Evolutionary conservation across 768 basidiomycete genomes (phyloP), one percentile per base, ranked within the genome.

Genomic region (Dictyophora rubrovolvata): DNA sequence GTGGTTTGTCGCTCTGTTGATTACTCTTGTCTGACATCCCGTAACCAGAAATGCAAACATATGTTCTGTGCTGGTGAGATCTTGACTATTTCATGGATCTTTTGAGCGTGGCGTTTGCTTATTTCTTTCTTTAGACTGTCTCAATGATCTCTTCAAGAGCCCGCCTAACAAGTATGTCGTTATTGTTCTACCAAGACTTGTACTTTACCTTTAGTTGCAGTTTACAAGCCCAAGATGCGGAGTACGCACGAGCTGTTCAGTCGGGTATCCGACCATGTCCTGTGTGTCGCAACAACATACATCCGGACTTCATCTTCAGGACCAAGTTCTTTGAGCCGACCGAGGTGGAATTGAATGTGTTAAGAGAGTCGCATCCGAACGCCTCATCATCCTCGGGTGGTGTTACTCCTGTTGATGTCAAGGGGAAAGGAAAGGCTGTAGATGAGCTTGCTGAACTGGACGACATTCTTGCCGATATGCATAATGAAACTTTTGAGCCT

Each of bases 281-380:
- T 8, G 80, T 74, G 1, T 93, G 90, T 71, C 81, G 83, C 65
- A 77, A 77, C 64, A 83, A 84, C 75, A 77, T 79, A 55, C 81
- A 86, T 61, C 72, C 81, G 17, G 70, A 71, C 8, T 69, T 73
- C 9, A 69, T 85, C 28, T 93, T 86, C 77, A 75, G 75, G 49
- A 75, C 82, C 1, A 68, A 71, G 1, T 86, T 87, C 0, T 92
- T 93, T 65, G 80, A 86, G 64, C 86, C 89, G 0, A 75, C 80
- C 0, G 76, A 77, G 2, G 78, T 82, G 37, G 85, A 87, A 57
- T 64, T 87, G 9, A 68, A 68, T 21, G 57, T 35, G 20, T 4
- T 59, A 2, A 28, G 33, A 53, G 48, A 12, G 33, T 3, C 10
- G 4, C 42, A 42, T n/a, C 42, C 42, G 12, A n/a, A n/a, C 42